Percentiles rank a stretch among this genome's conserved stretches.
These are phyloP conservation scores for Lichtheimia hyalospora DNA, from an alignment of 371 early-diverging fungal genomes.

Conservation along the genomic window DNA sequence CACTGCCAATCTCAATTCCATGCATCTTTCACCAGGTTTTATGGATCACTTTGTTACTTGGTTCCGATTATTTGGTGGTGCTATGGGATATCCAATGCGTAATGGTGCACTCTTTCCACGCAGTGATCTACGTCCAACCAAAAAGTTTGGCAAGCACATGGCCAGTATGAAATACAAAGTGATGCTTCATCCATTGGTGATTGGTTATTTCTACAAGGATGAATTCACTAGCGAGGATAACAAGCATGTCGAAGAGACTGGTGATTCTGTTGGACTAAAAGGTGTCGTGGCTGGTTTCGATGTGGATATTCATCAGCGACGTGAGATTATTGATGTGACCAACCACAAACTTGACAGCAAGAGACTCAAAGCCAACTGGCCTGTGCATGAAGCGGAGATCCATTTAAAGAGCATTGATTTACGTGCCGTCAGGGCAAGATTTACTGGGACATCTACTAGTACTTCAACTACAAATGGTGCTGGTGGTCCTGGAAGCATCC, in stretches of 20 bases:
- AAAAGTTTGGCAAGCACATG: constrained; percentile 44
- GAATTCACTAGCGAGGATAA: constrained; percentile 21
- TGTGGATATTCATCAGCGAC: constrained; percentile 49
- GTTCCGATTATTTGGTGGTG: constrained; percentile 45
- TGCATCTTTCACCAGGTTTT: constrained; percentile 46
- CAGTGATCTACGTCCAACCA: constrained; percentile 20
- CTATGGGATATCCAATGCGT: constrained; percentile 44
- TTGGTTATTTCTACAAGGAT: constrained; percentile 44
- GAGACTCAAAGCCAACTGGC: constrained; percentile 48
- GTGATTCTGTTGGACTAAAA: constrained; percentile 47
- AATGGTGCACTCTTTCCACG: constrained; percentile 41
- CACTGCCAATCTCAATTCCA: constrained; percentile 35
- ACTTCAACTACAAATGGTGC: not conserved
- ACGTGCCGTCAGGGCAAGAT: constrained; percentile 38
- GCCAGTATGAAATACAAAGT: constrained; percentile 52
- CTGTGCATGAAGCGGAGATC: constrained; percentile 48
- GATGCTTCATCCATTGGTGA: constrained; percentile 31
- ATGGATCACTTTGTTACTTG: constrained; percentile 40
- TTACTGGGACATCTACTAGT: constrained; percentile 5
- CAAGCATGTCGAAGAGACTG: constrained; percentile 22
- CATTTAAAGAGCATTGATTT: constrained; percentile 48
- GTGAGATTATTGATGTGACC: constrained; percentile 31
- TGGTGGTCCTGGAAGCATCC: constrained; percentile 1
- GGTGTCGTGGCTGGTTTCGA: constrained; percentile 41
- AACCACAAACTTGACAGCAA: constrained; percentile 33